phyloP scores from a whole-genome alignment of 2,329 filamentous ascomycete species.

The Knoxdaviesia capensis region DNA sequence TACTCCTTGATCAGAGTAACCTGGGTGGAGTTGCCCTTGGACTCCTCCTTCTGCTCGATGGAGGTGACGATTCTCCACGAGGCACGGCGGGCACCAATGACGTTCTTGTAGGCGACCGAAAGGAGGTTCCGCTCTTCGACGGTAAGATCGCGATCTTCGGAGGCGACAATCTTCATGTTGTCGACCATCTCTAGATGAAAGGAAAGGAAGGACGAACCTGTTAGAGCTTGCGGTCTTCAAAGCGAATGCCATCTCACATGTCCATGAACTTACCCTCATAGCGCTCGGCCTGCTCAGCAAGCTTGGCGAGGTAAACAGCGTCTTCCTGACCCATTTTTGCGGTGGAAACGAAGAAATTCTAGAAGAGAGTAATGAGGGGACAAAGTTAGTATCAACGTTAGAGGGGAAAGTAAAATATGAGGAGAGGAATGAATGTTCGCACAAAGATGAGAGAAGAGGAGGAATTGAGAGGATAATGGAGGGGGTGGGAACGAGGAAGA shows the following conservation, averaged over 20 bases:
- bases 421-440: not conserved
- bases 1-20: conserved; percentile 91
- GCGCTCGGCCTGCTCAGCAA: conserved; percentile 99
- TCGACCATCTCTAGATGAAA: conserved; percentile 74
- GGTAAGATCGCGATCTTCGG: conserved; percentile 61
- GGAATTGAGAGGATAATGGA: not conserved
- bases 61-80: conserved; percentile 98
- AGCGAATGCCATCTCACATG: conserved; percentile 2
- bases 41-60: conserved; percentile 99
- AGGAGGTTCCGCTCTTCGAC: conserved; percentile 96
- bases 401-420: not conserved
- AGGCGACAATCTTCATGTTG: conserved; percentile 98
- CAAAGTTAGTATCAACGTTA: not conserved
- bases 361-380: not conserved
- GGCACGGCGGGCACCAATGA: conserved; percentile 87
- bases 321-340: conserved; percentile 86
- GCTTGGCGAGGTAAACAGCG: conserved; percentile 98
- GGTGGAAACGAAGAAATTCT: not conserved
- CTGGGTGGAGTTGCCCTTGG: conserved; percentile 88
- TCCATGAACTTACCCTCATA: conserved; percentile 60
- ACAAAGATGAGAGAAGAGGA: not conserved
- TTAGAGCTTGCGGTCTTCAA: conserved; percentile 1
- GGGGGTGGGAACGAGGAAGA: not conserved
- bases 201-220: conserved; percentile 4
- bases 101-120: conserved; percentile 98